Percentiles rank a stretch among this genome's conserved stretches.
Conservation (phyloP, 2,329 filamentous ascomycete genomes). For the Ceratocystis albifundus region DNA sequence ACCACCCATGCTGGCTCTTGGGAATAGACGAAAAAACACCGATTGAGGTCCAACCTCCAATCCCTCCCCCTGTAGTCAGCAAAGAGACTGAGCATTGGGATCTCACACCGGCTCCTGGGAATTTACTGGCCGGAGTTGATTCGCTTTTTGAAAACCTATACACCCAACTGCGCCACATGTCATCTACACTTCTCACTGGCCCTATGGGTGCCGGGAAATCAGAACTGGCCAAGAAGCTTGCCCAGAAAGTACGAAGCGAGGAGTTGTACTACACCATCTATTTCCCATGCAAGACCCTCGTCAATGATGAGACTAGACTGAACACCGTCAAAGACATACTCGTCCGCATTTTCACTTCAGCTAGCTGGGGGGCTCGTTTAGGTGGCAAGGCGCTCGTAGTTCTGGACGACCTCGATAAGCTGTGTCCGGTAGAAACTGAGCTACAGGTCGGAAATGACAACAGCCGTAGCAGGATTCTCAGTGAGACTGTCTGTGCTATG, state of each 20-base stretch:
- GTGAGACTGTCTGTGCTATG: conserved; percentile 73
- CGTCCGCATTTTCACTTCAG: conserved; percentile 71
- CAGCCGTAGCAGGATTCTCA: conserved; percentile 79
- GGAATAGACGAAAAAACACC: conserved; percentile 62
- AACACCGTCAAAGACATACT: conserved; percentile 85
- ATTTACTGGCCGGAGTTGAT: conserved; percentile 74
- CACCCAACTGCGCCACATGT: conserved; percentile 68
- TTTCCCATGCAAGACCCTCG: conserved; percentile 73
- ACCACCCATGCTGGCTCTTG: conserved; percentile 55
- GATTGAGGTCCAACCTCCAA: conserved; percentile 64
- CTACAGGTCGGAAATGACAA: conserved; percentile 90
- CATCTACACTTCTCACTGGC: conserved; percentile 80
- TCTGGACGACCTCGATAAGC: conserved; percentile 81
- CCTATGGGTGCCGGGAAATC: conserved; percentile 87
- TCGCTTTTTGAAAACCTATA: conserved; percentile 58
- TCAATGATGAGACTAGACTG: conserved; percentile 82
- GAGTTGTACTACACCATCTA: conserved; percentile 73
- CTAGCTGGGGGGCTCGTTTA: conserved; percentile 79
- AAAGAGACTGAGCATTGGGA: conserved; percentile 38
- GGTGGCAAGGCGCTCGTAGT: conserved; percentile 77
- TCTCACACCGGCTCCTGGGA: conserved; percentile 44
- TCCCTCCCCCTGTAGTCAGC: conserved; percentile 52
- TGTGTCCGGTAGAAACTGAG: conserved; percentile 90
- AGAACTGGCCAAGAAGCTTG: conserved; percentile 63
- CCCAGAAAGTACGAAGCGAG: conserved; percentile 58